Conservation (phyloP, 2,329 filamentous ascomycete species). For the Neophaeococcomyces mojaviensis region DNA sequence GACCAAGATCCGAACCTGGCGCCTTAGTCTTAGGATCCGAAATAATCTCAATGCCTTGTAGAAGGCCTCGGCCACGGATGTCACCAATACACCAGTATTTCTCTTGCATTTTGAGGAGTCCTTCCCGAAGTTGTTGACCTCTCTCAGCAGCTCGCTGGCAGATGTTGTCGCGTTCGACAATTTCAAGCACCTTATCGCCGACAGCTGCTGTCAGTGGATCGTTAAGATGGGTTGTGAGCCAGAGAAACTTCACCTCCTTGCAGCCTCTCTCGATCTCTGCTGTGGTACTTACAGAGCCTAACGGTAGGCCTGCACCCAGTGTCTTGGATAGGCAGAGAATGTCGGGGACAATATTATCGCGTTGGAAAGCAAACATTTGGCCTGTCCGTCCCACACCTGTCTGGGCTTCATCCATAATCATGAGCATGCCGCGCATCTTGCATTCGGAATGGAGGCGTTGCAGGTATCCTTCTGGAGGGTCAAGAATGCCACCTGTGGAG, state of each 20-base stretch:
- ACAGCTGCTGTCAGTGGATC: conserved; percentile 54
- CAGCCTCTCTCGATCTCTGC: conserved; percentile 46
- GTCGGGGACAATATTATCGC: conserved; percentile 42
- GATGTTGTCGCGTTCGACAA: conserved; percentile 50
- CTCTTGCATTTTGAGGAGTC: conserved; percentile 37
- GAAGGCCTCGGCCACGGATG: conserved; percentile 50
- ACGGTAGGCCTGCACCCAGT: conserved; percentile 51
- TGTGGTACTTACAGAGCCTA: conserved; percentile 50
- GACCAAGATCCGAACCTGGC: conserved; percentile 41
- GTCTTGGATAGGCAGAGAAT: conserved; percentile 55
- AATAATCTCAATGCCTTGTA: conserved; percentile 53
- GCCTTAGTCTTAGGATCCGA: conserved; percentile 39
- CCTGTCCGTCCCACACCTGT: conserved; percentile 50
- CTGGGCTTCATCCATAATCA: conserved; percentile 54
- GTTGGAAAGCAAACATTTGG: conserved; percentile 51
- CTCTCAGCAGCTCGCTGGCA: conserved; percentile 38
- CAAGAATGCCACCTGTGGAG: conserved; percentile 51
- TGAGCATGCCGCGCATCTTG: conserved; percentile 45
- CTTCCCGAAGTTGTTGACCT: conserved; percentile 41
- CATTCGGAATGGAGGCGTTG: conserved; percentile 47
- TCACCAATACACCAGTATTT: conserved; percentile 55
- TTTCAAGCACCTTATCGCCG: conserved; percentile 53
- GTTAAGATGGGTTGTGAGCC: conserved; percentile 55
- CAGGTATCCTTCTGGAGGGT: conserved; percentile 51
- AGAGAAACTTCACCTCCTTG: conserved; percentile 44